These are phyloP conservation scores for Tolypocladium ophioglossoides DNA, from an alignment of 2,329 filamentous ascomycete species.

Conservation along the genomic window DNA sequence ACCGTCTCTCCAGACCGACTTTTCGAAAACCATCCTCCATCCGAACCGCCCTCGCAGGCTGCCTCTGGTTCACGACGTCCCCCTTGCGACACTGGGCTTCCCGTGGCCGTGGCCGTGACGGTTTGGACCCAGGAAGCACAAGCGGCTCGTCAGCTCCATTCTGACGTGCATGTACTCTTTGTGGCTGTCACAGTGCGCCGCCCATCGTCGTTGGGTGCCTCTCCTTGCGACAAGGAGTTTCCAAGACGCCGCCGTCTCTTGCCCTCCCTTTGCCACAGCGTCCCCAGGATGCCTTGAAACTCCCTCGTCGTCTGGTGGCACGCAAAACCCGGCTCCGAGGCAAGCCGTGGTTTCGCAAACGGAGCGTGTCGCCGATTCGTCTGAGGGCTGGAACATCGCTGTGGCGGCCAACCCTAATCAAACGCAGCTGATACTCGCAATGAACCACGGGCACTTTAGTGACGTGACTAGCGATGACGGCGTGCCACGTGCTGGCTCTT, in stretches of 20 bases:
- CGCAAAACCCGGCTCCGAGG: not conserved
- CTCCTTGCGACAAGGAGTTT: not conserved
- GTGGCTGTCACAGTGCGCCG: not conserved
- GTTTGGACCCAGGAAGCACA: not conserved
- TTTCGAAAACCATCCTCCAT: not conserved
- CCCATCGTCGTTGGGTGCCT: not conserved
- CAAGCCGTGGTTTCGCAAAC: not conserved
- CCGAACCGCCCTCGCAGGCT: not conserved
- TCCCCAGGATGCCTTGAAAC: not conserved
- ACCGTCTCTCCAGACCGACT: not conserved
- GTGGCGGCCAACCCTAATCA: not conserved
- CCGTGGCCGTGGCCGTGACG: not conserved
- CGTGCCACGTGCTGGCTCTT: not conserved
- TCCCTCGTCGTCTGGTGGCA: not conserved
- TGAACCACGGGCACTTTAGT: not conserved
- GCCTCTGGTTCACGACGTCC: not conserved
- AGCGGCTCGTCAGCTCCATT: not conserved
- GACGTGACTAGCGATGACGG: not conserved
- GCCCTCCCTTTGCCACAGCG: not conserved
- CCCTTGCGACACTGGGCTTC: not conserved
- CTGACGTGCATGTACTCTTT: not conserved
- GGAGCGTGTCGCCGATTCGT: not conserved
- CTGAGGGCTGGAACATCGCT: not conserved
- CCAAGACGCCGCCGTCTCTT: not conserved
- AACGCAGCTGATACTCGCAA: slow-evolving; percentile 1